These are phyloP conservation scores for Potentilla sterilis DNA, from an alignment of 306 rosid species.

Conservation along the genomic window DNA sequence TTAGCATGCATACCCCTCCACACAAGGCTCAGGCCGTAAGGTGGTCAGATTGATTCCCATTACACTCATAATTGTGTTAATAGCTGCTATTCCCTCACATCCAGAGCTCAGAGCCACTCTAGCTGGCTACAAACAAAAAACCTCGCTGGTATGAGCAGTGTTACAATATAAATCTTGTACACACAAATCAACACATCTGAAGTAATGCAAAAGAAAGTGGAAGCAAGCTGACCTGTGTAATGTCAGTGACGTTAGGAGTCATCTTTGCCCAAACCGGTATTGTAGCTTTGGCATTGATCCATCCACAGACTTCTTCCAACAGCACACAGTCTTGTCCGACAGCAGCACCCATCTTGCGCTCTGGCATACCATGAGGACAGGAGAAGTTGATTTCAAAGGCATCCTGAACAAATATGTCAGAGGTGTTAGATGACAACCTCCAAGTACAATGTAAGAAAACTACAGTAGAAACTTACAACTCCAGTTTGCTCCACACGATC, in stretches of 20 bases:
- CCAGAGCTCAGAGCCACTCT: conserved; percentile 80
- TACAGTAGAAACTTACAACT: conserved; percentile 41
- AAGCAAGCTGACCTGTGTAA: conserved; percentile 60
- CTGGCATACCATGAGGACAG: conserved; percentile 99
- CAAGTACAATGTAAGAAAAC: neutral
- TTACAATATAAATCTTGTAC: neutral
- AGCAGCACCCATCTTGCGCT: conserved; percentile 96
- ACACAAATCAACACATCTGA: conserved; percentile 1
- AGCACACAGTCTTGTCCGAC: conserved; percentile 93
- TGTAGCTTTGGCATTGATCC: conserved; percentile 93
- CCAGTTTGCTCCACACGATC: conserved; percentile 97
- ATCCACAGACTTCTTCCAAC: conserved; percentile 90
- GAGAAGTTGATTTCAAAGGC: conserved; percentile 91
- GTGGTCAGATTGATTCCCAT: conserved; percentile 93
- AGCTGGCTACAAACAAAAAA: conserved; percentile 61
- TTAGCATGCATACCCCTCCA: conserved; percentile 76
- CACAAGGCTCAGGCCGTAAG: conserved; percentile 95
- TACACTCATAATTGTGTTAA: conserved; percentile 94
- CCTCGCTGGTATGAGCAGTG: conserved; percentile 14
- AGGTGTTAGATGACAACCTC: conserved; percentile 22
- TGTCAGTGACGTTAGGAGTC: conserved; percentile 97
- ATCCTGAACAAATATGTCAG: conserved; percentile 45
- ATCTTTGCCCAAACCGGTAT: conserved; percentile 99
- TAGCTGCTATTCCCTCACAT: conserved; percentile 86
- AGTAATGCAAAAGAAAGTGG: conserved; percentile 2